Evolutionary conservation across 202 grass and related monocot genomes (phyloP), one percentile per base, ranked within the genome.

Genomic region (Dendrocalamus latiflorus): DNA sequence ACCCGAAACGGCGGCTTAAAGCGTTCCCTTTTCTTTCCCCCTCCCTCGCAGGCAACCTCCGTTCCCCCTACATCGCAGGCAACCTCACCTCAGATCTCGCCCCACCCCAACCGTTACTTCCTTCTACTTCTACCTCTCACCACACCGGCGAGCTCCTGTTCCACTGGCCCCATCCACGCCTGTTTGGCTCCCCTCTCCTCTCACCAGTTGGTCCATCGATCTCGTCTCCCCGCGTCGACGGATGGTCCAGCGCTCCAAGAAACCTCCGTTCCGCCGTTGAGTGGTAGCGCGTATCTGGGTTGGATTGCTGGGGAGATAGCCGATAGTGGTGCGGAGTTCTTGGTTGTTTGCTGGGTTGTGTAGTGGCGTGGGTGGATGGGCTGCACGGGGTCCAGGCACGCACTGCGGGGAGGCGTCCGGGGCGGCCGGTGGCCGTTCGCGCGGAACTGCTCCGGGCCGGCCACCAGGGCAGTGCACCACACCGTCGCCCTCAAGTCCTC

Each of bases 311-410:
- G 33, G 10, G 15, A 12, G 44, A 10, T 28, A 28, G 26, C 47
- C 43, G 60, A 30, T 77, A 6, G 26, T 57, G 41, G 42, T 18
- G 55, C 21, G 3, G 47, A 10, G 15, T 25, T 28, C 20, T 28
- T 16, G 65, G 30, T 26, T 47, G 47, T 26, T 77, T 56, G 70
- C 12, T 34, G 56, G 69, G 42, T 80, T 13, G 48, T 6, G 5
- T 16, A 2, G 65, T 16, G 56, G 28, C 0, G 34, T 21, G 8
- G 37, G 15, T 24, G 47, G 71, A 97, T 97, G 95, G 95, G 95
- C 73, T 94, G 95, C 88, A 84, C 90, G 39, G 86, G 92, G 60
- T 97, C 95, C 37, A 91, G 88, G 87, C 88, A 94, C 82, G 84
- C 79, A 64, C 63, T 78, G 69, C 83, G 86, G 43, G 84, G 79